Base-by-base conservation (phyloP, 108 stramenopile species). In the Nannochloropsis salina region DNA sequence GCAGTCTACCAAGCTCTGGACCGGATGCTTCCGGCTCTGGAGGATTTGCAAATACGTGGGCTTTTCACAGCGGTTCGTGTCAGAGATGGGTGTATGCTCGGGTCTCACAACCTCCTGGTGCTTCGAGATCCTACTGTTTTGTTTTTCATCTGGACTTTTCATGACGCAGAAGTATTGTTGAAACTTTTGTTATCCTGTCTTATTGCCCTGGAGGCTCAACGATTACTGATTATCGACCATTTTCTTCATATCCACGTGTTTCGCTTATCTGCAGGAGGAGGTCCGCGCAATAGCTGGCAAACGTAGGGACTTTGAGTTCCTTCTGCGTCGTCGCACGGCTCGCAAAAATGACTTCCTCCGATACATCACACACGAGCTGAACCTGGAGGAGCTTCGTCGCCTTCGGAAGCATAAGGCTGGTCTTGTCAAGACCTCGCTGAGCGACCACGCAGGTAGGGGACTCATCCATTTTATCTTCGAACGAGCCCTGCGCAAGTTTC, bases 361-460 rank as follows among this genome's bases (percentile, higher is more conserved):
- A 31, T 89, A 89, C 84, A 81, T 82, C 82, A 80, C 87, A 45
- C 43, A 89, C 87, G 89, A 89, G 82, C 81, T 89, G 1, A 88
- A 88, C 85, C 81, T 89, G 41, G 89, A 89, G 45, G 84, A 43
- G 5, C 80, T 89, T 6, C 87, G 89, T 18, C 80, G 82, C 84
- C 87, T 89, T 15, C 87, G 88, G 80, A 86, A 85, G 3, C 85
- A 80, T 43, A 47, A 47, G 40, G 42, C 79, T 21, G 82, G 80
- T n/a, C 20, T 21, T 2, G 42, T 40, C 44, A 85, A 81, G 41
- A 42, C 79, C 8, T 21, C 21, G 10, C 40, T 9, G 11, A 44
- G 43, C n/a, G 87, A 89, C 44, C 86, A 84, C 82, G 84, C 84
- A 3, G 80, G 84, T 42, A 86, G 85, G 84, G 21, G 84, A 12